Evolutionary conservation across 2,329 filamentous ascomycete genomes (phyloP), one percentile per base, ranked within the genome.

Genomic region (Sporothrix inflata): DNA sequence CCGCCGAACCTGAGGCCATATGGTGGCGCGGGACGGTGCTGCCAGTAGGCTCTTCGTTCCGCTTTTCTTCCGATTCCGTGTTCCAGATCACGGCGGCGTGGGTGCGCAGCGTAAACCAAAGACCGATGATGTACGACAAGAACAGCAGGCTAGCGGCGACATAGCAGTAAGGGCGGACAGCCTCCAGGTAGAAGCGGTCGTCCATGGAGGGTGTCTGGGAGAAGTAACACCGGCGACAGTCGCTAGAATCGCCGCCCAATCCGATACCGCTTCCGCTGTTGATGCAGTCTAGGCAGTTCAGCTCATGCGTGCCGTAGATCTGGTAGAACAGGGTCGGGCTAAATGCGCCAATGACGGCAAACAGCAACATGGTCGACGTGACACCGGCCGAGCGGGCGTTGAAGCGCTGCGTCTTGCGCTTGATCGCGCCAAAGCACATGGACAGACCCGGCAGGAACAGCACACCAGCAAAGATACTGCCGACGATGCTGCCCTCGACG

Each of bases 31-130:
- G 30, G 49, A 7, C 66, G 11, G 65, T 30, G 47, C 45, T 30
- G 47, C 45, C 66, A 3, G 49, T 12, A 8, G 79, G 78, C 19
- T 90, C 87, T 14, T 89, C 87, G 53, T 88, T 84, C 77, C 89
- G 91, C 82, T 94, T 94, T 81, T 94, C 92, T 51, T 94, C 92
- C 2, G 86, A 80, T 74, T 98, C 94, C 9, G 88, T 91, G 77
- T 94, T 96, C 96, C 96, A 99, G 76, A 99, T 99, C 61, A 98
- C 92, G 4, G 97, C 94, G 4, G 96, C 96, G 79, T 99, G 96
- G 0, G 96, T 99, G 75, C 96, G 89, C 24, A 99, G 87, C 0
- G 96, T 99, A 81, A 99, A 99, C 86, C 96, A 93, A 16, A 99
- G 85, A 30, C 96, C 96, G 73, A 98, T 96, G 47, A 96, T 85